Base-by-base conservation (phyloP, 306 rosid species). In the Trichosanthes truncata region DNA sequence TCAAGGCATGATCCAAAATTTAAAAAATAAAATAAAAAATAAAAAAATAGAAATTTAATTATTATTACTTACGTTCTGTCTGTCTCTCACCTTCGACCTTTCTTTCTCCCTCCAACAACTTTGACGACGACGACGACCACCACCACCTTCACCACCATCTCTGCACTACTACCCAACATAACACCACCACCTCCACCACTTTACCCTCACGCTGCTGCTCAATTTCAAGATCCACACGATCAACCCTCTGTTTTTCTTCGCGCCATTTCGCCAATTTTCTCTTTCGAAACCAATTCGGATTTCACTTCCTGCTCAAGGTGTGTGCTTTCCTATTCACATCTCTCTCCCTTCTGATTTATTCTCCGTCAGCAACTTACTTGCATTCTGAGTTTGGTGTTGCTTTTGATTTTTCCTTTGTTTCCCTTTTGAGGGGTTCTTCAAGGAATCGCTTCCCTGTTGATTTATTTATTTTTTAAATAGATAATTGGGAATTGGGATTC, bases 111-210 rank as follows among this genome's bases (percentile, higher is more conserved):
- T 76, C 81, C 80, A 65, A 79, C 78, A 3, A 18, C 78, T 23
- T 43, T 57, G 78, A 23, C 60, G 65, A 53, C 67, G 78, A 23
- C 60, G 65, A 53, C 71, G 86, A 65, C 73, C 85, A 78, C 84
- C 80, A 40, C 57, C 83, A 74, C 86, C 86, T 20, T 9, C 49
- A 14, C 15, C 78, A 43, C 63, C 78, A 26, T 51, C 4, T 48
- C 78, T 74, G 29, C 60, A 51, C 78, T 74, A 51, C 62, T 74
- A 1, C 48, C 78, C 63, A 74, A 29, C 61, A 74, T 4, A n/a
- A n/a, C 53, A 15, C 86, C 81, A 48, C 84, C 83, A 71, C 55
- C 60, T 9, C 82, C 80, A 82, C 59, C 80, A 80, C 79, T 78
- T 74, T 81, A n/a, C 20, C 51, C 18, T n/a, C 6, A 9, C 78